Evolutionary conservation across 2,329 filamentous ascomycete species (phyloP), one percentile per base, ranked within the genome.

Genomic region (Coniochaeta sp.): DNA sequence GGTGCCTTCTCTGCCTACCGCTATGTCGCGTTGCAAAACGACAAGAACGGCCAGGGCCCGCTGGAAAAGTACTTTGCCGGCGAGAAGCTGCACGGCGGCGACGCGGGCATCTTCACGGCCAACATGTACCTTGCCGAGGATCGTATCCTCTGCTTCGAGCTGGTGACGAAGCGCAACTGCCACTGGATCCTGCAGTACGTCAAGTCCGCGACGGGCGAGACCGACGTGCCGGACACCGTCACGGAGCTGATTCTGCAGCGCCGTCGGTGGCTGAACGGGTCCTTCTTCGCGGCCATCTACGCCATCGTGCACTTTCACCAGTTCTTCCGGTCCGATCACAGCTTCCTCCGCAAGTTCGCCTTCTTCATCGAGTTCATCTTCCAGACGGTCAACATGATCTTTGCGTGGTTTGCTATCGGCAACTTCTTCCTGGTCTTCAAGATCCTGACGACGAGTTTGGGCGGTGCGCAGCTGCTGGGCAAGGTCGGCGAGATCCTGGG

Each of bases 341-440:
- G 89, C 28, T 81, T 93, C 68, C 70, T 96, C 47, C 86, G 95
- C 67, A 97, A 98, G 74, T 78, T 93, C 62, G 91, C 90, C 81
- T 90, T 99, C 74, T 84, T 96, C 68, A 75, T 98, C 66, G 95
- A 99, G 72, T 98, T 97, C 73, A 79, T 89, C 66, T 99, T 97
- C 78, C 93, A 97, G 75, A 95, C 91, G 1, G 82, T 93, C 75
- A 96, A 91, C 81, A 97, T 98, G 91, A 83, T 99, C 70, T 99
- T 98, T 73, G 93, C 95, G 58, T 99, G 95, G 95, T 98, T 99
- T 72, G 91, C 89, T 68, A 95, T 98, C 70, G 90, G 95, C 71
- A 99, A 99, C 78, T 99, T 99, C 83, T 99, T 98, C 83, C 79
- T 99, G 70, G 93, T 99, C 67, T 99, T 99, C 80, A 93, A 93